These are phyloP conservation scores for Basipetospora chlamydospora DNA, from an alignment of 2,329 filamentous ascomycete genomes.

Conservation along the genomic window DNA sequence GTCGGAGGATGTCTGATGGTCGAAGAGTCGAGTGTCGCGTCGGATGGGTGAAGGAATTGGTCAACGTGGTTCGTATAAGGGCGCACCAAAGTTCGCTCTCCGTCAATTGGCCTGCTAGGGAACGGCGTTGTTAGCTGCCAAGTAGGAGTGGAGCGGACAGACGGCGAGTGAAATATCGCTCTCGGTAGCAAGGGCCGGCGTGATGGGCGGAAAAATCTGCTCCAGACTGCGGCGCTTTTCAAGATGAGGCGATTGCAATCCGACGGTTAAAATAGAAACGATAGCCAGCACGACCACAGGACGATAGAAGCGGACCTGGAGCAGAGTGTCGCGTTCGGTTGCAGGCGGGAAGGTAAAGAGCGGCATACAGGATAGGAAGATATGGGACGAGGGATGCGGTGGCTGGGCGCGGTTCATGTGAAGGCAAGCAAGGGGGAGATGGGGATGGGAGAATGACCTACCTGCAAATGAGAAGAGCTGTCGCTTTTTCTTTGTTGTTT, in stretches of 20 bases:
- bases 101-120: constrained; percentile 2
- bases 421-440: not conserved
- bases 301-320: too few species aligned
- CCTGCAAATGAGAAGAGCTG: not conserved
- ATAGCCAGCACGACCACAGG: too few species aligned
- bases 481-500: not conserved
- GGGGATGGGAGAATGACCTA: not conserved
- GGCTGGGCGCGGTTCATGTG: too few species aligned
- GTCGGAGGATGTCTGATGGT: too few species aligned
- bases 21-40: too few species aligned
- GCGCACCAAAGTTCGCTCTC: not conserved
- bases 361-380: not conserved
- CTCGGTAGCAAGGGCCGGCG: too few species aligned
- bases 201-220: too few species aligned
- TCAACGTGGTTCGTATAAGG: not conserved
- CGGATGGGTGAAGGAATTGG: too few species aligned
- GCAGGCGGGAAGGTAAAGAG: constrained; percentile 1
- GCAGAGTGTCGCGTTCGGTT: not conserved
- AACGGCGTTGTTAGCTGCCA: not conserved
- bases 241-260: too few species aligned
- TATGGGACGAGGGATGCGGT: too few species aligned
- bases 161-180: not conserved
- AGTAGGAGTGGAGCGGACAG: not conserved
- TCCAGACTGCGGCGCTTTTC: too few species aligned
- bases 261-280: too few species aligned